These are phyloP conservation scores for Tetracladium setigerum DNA, from an alignment of 495 filamentous ascomycete genomes.

Conservation along the genomic window DNA sequence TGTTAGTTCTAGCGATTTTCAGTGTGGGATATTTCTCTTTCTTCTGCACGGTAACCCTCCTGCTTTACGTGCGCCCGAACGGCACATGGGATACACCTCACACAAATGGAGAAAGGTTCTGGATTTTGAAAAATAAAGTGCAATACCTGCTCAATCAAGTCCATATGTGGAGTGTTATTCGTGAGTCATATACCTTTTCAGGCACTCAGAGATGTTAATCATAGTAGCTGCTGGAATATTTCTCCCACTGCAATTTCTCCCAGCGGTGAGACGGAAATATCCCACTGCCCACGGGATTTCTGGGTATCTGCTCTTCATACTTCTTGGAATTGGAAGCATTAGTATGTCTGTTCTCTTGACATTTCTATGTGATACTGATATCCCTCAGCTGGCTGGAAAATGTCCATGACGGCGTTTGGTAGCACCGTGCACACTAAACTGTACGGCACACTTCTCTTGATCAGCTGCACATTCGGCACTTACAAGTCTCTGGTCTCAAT, in stretches of 20 bases:
- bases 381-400: too few relatives aligned
- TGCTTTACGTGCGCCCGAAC: too few relatives aligned
- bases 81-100: too few relatives aligned
- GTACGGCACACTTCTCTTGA: too few relatives aligned
- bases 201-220: too few relatives aligned
- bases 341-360: background rate
- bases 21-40: too few relatives aligned
- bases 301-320: background rate
- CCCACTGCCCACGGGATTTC: background rate
- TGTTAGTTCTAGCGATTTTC: too few relatives aligned
- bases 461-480: background rate
- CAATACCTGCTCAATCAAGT: background rate
- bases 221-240: conserved; percentile 3
- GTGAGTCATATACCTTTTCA: background rate
- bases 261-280: conserved; percentile 1
- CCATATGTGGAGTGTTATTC: conserved; percentile 9
- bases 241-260: conserved; percentile 7
- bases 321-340: conserved; percentile 1
- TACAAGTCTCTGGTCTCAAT: conserved; percentile 3
- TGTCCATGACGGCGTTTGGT: too few relatives aligned
- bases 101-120: too few relatives aligned
- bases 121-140: background rate
- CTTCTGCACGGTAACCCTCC: too few relatives aligned
- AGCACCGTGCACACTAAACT: too few relatives aligned
- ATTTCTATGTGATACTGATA: too few relatives aligned